Conservation (phyloP, 2,329 filamentous ascomycete genomes). For the Rhexocercosporidium sp. region DNA sequence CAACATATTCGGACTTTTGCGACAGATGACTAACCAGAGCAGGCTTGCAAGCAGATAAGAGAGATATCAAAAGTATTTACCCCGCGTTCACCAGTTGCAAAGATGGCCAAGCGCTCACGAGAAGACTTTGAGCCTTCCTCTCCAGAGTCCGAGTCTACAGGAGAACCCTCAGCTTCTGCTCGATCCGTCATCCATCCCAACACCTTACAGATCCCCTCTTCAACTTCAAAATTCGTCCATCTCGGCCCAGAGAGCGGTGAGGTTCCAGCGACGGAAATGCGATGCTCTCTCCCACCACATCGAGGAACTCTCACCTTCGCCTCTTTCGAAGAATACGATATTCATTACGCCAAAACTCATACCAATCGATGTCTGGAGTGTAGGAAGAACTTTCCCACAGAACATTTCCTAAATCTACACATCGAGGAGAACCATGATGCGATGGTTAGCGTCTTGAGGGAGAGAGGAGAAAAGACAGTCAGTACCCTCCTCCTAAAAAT, state of each 20-base stretch:
- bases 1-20: background rate
- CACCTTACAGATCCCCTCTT: conserved; percentile 25
- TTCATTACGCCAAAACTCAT: conserved; percentile 83
- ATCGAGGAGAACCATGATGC: conserved; percentile 93
- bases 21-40: conserved; percentile 11
- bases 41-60: conserved; percentile 17
- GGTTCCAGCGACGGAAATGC: conserved; percentile 58
- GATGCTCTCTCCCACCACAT: conserved; percentile 83
- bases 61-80: conserved; percentile 42
- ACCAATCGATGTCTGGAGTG: conserved; percentile 86
- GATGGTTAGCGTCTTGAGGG: conserved; percentile 71
- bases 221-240: conserved; percentile 61
- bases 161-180: conserved; percentile 34
- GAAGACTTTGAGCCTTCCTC: conserved; percentile 52
- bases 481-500: conserved; percentile 40
- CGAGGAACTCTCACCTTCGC: conserved; percentile 70
- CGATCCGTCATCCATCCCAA: conserved; percentile 35
- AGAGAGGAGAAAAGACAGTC: conserved; percentile 86
- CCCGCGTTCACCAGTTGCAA: conserved; percentile 41
- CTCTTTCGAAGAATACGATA: conserved; percentile 81
- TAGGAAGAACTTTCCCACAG: conserved; percentile 84
- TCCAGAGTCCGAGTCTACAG: conserved; percentile 41
- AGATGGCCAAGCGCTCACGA: conserved; percentile 67
- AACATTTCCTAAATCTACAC: conserved; percentile 80
- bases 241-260: conserved; percentile 62